Base-by-base conservation (phyloP, 495 filamentous ascomycete genomes). In the Hypomontagnella submonticulosa region DNA sequence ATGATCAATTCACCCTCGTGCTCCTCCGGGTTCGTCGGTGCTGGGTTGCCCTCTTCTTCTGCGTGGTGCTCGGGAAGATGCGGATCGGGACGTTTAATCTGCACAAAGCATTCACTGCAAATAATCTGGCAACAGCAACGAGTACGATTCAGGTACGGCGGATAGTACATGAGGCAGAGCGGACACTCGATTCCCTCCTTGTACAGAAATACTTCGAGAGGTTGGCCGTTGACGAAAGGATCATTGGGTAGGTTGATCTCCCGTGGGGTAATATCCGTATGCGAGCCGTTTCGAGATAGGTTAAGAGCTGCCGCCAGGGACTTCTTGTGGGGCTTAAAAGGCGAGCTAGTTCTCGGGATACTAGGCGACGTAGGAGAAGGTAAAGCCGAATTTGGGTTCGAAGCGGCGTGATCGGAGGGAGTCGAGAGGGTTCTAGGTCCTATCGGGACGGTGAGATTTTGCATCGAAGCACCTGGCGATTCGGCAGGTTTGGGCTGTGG, bases 81-180 rank as follows among this genome's bases (percentile, higher is more conserved):
- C 11, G 95, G 95, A 69, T 99, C 95, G 7, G 94, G 92, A 19
- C 95, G 87, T 79, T 97, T 99, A 73, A 99, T 99, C 73, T 99
- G 95, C 7, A 99, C 96, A 69, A 99, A 99, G 74, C 95, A 99
- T 79, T 99, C 95, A 44, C 95, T 98, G 79, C 95, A 99, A 57
- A 99, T 98, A 4, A 92, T 84, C 73, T 99, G 95, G 70, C 97
- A 94, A 75, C 95, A 99, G 73, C 95, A 99, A 65, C 95, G 82
- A 2, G 95, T 98, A 46, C 89, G 90, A 74, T 99, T 98, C n/a
- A 98, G 80, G 72, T 96, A 96, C 1, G 94, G 93, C 2, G 95
- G 95, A 67, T 97, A 99, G 72, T 92, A 94, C 20, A 99, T 79
- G 73, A 97, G 96, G 79, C 95, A 99, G 53, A 99, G 96, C 16